Evolutionary conservation across 2,329 filamentous ascomycete species (phyloP), one percentile per base, ranked within the genome.

Genomic region (Colletotrichum tofieldiae): DNA sequence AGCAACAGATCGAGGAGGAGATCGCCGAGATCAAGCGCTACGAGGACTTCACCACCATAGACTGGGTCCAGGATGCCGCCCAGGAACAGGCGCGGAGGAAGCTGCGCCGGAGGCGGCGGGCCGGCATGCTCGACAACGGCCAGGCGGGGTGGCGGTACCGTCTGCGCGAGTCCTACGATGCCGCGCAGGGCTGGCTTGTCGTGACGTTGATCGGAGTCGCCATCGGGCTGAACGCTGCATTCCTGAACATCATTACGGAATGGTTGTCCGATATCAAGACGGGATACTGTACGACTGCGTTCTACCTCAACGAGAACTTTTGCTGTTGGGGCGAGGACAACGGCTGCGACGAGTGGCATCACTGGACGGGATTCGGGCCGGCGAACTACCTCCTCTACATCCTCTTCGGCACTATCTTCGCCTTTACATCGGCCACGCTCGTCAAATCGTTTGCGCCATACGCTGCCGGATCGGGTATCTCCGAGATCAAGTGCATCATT

Each of bases 401-500:
- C 74, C 78, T 93, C 64, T 96, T 97, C 83, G 94, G 94, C 91
- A 90, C 92, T 1, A 79, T 93, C 3, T 97, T 98, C 80, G 93
- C 96, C 23, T 93, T 93, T 65, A 92, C 92, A 4, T 92, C 95
- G 2, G 95, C 95, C 0, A 91, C 89, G 47, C 87, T 99, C 51
- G 96, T 99, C 79, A 96, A 94, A 80, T 91, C 91, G 1, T 98
- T 96, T 82, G 95, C 96, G 5, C 96, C 96, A 0, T 99, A 99
- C 81, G 96, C 96, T 14, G 96, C 96, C 43, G 96, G 96, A 20
- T 98, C 94, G 16, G 96, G 96, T 51, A 99, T 99, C 71, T 98
- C 95, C 16, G 96, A 99, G 84, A 99, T 99, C 87, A 99, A 99
- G 83, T 98, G 95, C 83, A 98, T 99, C 79, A 98, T 99, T 79